Evolutionary conservation across 176 grass and related monocot species (phyloP), one percentile per base, ranked within the genome.

Genomic region (Musa troglodytarum): DNA sequence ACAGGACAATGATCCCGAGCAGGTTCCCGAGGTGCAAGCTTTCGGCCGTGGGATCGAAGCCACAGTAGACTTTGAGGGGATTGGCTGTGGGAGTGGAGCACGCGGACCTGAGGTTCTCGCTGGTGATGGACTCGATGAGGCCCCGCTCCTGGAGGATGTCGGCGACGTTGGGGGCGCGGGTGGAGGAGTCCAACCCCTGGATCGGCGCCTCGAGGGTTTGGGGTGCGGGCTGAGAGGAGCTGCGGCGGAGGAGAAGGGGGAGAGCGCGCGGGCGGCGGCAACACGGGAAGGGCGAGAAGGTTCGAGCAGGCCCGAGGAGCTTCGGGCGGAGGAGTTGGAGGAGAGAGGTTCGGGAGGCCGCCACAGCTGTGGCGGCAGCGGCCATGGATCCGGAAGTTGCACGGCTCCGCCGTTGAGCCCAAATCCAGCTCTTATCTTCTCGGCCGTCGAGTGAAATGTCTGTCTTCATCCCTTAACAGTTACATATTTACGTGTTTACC

Each of bases 11-110:
- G 50, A 98, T 81, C 50, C 90, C 95, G 50, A 98, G 87, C 19
- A 98, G 86, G 73, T 98, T 93, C 12, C 88, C 95, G 14, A 98
- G 86, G 67, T 98, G 95, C 73, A 94, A 82, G 58, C 88, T 98
- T 88, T 98, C 86, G 0, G 90, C 95, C 6, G 90, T 94, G 1
- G 95, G 90, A 65, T 98, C 95, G 76, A 98, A 94, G 68, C 90
- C 95, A 14, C 90, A 98, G 81, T 94, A 98, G 2, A 81, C 90
- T 80, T 86, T 98, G 52, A 98, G 75, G 22, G 87, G 73, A 11
- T 78, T 64, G 10, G 62, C 57, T 16, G n/a, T 15, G 20, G 78
- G 69, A 8, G 64, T 26, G 43, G 56, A 72, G 69, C 78, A 80
- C 2, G 69, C 86, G 0, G 88, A 78, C 16, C 71, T 82, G 28